These are phyloP conservation scores for Solanum chaucha DNA, from an alignment of 257 asterid species.

Conservation along the genomic window DNA sequence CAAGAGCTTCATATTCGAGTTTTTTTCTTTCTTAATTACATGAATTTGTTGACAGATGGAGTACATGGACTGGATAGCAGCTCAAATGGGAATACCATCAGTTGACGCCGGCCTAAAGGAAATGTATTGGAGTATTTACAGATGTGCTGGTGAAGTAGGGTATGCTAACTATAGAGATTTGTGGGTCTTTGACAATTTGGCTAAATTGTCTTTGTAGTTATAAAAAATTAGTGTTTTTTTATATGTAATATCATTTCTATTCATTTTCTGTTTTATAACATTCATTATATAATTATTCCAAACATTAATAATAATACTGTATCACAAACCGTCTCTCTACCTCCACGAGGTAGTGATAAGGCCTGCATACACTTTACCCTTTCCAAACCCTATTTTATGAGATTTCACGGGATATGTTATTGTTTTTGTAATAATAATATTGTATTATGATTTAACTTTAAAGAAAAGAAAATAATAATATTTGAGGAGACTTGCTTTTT, in stretches of 20 bases:
- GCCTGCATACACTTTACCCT: no score
- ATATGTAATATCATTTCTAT: neutral
- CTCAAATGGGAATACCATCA: conserved; percentile 28
- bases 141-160: conserved; percentile 4
- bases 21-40: neutral
- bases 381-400: no score
- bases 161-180: neutral
- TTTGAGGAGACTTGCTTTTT: no score
- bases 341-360: no score
- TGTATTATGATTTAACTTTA: no score
- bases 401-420: no score
- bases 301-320: no score
- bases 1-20: neutral
- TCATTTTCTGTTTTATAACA: neutral
- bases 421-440: no score
- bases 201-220: neutral
- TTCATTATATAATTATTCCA: neutral
- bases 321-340: no score
- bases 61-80: conserved; percentile 49
- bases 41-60: conserved; percentile 22
- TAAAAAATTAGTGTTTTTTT: neutral
- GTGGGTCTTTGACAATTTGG: neutral
- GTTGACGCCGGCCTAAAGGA: conserved; percentile 11
- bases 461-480: no score
- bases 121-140: neutral